Evolutionary conservation across 139 green algal species (phyloP).

Genomic region (Chlamydomonas eustigma): DNA sequence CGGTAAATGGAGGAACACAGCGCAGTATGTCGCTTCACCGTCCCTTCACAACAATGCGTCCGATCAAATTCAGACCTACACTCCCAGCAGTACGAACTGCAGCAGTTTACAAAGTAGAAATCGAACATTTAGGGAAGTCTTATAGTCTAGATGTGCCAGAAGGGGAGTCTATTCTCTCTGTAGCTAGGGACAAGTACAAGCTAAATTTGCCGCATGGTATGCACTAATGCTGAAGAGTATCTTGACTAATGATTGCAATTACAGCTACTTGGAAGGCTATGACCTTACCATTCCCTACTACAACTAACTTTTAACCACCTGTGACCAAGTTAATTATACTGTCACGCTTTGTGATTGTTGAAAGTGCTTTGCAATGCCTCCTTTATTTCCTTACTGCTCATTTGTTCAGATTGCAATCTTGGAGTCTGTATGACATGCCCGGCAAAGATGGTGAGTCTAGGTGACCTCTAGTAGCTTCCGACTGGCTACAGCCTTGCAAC

Average conservation of each 20-base stretch:
- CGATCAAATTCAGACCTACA: not conserved
- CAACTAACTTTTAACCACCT: no score
- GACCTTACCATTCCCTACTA: no score
- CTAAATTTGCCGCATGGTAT: constrained; percentile 63
- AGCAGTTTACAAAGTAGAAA: constrained; percentile 39
- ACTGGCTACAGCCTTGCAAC: no score
- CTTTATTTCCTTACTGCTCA: no score
- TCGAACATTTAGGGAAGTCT: constrained; percentile 41
- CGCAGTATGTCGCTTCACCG: not conserved
- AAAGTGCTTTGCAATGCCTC: no score
- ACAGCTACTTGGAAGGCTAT: no score
- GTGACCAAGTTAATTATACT: no score
- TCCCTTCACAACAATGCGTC: not conserved
- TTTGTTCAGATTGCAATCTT: constrained; percentile 86
- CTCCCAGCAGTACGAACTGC: not conserved
- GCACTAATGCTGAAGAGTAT: no score
- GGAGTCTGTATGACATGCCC: constrained; percentile 84
- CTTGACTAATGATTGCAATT: no score
- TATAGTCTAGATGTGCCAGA: constrained; percentile 61
- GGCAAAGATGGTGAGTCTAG: constrained; percentile 52
- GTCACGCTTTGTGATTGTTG: no score
- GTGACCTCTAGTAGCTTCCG: not conserved
- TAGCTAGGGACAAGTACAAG: constrained; percentile 59
- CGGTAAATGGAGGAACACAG: no score
- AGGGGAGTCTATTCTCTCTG: constrained; percentile 61